Percentiles rank a stretch among this genome's conserved stretches.
Conservation (phyloP, 169 alveolate species). For the Plasmodium relictum region DNA sequence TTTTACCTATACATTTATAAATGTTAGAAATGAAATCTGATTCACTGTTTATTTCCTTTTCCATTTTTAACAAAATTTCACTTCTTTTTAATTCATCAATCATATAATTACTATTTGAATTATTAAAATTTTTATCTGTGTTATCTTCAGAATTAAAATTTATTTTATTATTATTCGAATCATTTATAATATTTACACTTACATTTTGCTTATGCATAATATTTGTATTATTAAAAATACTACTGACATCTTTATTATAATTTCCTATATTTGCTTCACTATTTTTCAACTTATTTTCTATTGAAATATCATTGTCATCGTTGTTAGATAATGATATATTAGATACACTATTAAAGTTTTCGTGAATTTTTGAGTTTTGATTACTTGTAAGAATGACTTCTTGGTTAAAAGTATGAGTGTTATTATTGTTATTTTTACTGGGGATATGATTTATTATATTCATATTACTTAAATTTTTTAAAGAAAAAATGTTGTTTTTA, state of each 20-base stretch:
- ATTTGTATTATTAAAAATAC: too few species aligned
- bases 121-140: too few species aligned
- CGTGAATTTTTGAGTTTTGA: neutral
- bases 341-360: neutral
- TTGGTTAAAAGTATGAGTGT: neutral
- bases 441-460: constrained; percentile 1
- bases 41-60: constrained; percentile 47
- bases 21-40: constrained; percentile 52
- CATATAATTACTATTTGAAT: neutral
- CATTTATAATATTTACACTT: too few species aligned
- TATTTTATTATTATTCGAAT: too few species aligned
- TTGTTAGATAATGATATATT: neutral
- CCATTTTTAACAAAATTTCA: constrained; percentile 17
- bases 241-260: neutral
- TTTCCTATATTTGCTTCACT: neutral
- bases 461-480: constrained; percentile 30
- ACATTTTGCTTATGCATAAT: too few species aligned
- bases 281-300: neutral
- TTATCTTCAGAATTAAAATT: too few species aligned
- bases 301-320: neutral
- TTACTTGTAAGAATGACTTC: neutral
- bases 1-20: constrained; percentile 24
- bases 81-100: neutral
- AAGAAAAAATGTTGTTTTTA: constrained; percentile 41
- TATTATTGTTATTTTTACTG: neutral